Conservation (phyloP, 148 eudicot species). For the Chenopodium album region DNA sequence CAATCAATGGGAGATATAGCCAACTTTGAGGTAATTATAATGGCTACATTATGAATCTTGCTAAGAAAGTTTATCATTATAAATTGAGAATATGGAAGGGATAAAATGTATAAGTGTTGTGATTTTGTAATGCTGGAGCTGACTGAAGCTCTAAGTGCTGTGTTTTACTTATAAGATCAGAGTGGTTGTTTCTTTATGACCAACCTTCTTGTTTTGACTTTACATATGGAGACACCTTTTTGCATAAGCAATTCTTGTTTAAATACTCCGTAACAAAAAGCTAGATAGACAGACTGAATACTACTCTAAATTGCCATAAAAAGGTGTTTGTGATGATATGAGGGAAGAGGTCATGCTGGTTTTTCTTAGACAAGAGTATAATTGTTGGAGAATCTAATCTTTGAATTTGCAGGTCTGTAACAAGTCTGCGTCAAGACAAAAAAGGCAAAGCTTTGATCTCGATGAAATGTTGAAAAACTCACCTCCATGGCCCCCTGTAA, state of each 20-base stretch:
- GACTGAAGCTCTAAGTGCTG: background rate
- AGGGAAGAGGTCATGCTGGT: background rate
- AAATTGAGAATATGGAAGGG: background rate
- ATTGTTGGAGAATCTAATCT: background rate
- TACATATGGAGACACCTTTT: background rate
- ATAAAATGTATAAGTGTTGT: background rate
- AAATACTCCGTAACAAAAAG: background rate
- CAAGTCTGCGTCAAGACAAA: conserved; percentile 55
- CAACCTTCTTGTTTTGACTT: background rate
- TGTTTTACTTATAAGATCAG: background rate
- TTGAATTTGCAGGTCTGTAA: conserved; percentile 40
- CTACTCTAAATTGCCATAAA: background rate
- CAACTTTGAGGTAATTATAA: conserved; percentile 63
- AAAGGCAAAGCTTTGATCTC: conserved; percentile 74
- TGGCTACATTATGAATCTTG: background rate
- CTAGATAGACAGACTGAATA: background rate
- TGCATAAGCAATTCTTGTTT: background rate
- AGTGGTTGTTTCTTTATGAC: background rate
- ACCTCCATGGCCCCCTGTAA: conserved; percentile 85
- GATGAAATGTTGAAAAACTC: conserved; percentile 82
- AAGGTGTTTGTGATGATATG: background rate
- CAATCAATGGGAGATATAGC: conserved; percentile 77
- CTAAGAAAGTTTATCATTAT: background rate
- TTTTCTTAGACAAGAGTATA: background rate
- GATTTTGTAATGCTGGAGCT: background rate